These are phyloP conservation scores for Neltuma alba DNA, from an alignment of 306 rosid genomes.

Conservation along the genomic window DNA sequence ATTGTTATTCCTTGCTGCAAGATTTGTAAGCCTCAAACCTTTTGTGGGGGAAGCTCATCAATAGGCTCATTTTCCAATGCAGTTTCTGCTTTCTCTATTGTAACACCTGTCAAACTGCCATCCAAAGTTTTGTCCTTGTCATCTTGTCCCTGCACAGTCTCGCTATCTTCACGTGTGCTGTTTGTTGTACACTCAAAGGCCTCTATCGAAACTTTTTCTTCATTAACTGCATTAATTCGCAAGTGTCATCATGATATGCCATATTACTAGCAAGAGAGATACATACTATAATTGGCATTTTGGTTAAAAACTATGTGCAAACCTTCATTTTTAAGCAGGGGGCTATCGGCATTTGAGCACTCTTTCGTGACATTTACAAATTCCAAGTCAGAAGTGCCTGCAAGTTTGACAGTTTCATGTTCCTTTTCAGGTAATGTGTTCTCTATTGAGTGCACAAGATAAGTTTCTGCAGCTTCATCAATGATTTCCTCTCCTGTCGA, in stretches of 20 bases:
- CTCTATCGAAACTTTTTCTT: not conserved
- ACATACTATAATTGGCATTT: slow-evolving; percentile 2
- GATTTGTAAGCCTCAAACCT: slow-evolving; percentile 5
- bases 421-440: slow-evolving; percentile 10
- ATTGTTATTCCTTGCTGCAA: not conserved
- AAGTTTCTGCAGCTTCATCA: slow-evolving; percentile 10
- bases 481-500: not conserved
- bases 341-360: slow-evolving; percentile 10
- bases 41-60: slow-evolving; percentile 10
- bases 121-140: not conserved
- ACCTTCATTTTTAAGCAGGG: not conserved
- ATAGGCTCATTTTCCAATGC: slow-evolving; percentile 1
- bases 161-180: not conserved
- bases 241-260: not conserved
- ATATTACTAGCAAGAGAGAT: not conserved
- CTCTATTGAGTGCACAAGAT: not conserved
- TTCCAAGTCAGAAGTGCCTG: slow-evolving; percentile 16
- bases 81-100: not conserved
- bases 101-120: slow-evolving; percentile 6
- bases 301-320: slow-evolving; percentile 1
- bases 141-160: not conserved
- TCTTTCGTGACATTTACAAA: slow-evolving; percentile 17
- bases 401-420: slow-evolving; percentile 4
- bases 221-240: slow-evolving; percentile 14
- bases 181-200: not conserved